Conservation (phyloP, 2,329 filamentous ascomycete genomes). For the Cladophialophora exuberans region DNA sequence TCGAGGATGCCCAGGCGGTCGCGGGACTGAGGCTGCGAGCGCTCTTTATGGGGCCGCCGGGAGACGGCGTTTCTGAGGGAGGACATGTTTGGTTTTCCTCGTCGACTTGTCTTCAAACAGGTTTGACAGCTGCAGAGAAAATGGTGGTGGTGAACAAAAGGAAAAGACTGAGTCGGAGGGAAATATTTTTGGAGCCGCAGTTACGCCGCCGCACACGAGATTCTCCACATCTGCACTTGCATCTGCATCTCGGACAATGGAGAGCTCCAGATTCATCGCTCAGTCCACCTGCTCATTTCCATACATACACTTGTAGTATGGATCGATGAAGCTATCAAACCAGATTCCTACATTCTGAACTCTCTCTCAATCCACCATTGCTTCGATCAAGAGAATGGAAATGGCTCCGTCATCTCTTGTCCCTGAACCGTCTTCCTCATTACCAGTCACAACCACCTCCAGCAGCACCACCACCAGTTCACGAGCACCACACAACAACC, state of each 20-base stretch:
- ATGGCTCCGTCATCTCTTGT: conserved; percentile 22
- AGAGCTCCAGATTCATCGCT: conserved; percentile 4
- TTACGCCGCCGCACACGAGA: background rate
- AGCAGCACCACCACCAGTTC: background rate
- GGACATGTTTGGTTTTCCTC: conserved; percentile 52
- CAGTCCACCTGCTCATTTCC: no score
- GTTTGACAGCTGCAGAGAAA: background rate
- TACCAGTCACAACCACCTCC: conserved; percentile 15
- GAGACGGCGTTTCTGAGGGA: conserved; percentile 68
- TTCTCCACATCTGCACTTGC: conserved; percentile 12
- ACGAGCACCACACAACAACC: conserved; percentile 34
- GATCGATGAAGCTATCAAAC: no score
- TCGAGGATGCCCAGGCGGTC: conserved; percentile 88
- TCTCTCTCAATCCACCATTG: no score
- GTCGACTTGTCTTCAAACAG: background rate
- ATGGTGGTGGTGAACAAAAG: background rate
- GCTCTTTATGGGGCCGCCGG: conserved; percentile 85
- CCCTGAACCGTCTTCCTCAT: conserved; percentile 13
- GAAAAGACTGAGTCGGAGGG: background rate
- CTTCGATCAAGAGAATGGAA: conserved; percentile 25
- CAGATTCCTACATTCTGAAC: background rate
- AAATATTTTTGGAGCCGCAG: conserved; percentile 1
- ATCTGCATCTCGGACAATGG: background rate
- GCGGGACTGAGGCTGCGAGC: conserved; percentile 82
- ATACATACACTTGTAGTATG: no score